These are phyloP conservation scores for Saccharomyces uvarum DNA, from an alignment of 1,139 yeast species.

Conservation along the genomic window DNA sequence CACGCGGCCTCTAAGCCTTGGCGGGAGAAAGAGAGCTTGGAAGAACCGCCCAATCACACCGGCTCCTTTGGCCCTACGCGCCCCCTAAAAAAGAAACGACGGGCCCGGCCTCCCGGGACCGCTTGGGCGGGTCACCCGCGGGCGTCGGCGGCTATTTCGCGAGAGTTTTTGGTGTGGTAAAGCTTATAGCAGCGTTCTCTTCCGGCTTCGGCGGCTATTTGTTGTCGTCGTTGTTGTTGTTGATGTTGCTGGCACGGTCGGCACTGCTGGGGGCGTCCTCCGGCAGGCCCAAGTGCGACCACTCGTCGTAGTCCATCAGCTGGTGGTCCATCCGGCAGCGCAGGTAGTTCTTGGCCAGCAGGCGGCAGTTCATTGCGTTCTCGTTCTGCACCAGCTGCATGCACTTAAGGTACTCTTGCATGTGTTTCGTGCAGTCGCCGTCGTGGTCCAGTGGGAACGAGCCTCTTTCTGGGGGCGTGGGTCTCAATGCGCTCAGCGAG, in stretches of 20 bases:
- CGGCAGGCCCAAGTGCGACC: constrained; percentile 82
- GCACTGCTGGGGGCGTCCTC: constrained; percentile 38
- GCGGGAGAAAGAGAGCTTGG: neutral
- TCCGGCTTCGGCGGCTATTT: neutral
- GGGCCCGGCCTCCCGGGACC: neutral
- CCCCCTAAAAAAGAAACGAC: neutral
- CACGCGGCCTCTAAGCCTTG: neutral
- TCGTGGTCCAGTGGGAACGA: constrained; percentile 93
- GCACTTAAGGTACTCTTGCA: constrained; percentile 72
- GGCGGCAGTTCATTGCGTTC: constrained; percentile 83
- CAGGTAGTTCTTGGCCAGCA: constrained; percentile 72
- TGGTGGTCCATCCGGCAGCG: constrained; percentile 87
- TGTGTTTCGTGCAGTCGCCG: constrained; percentile 71
- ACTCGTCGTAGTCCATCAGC: constrained; percentile 72
- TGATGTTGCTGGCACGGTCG: neutral
- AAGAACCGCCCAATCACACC: neutral
- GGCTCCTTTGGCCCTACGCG: neutral
- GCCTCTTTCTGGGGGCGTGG: constrained; percentile 94
- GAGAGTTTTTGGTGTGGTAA: neutral
- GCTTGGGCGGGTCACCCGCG: neutral
- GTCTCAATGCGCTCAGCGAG: constrained; percentile 50
- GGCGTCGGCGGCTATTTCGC: neutral
- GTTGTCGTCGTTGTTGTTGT: neutral
- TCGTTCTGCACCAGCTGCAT: constrained; percentile 69
- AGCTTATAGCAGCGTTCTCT: neutral